phyloP scores from a whole-genome alignment of 192 early-diverging fungal genomes.

The Coemansia aciculifera region DNA sequence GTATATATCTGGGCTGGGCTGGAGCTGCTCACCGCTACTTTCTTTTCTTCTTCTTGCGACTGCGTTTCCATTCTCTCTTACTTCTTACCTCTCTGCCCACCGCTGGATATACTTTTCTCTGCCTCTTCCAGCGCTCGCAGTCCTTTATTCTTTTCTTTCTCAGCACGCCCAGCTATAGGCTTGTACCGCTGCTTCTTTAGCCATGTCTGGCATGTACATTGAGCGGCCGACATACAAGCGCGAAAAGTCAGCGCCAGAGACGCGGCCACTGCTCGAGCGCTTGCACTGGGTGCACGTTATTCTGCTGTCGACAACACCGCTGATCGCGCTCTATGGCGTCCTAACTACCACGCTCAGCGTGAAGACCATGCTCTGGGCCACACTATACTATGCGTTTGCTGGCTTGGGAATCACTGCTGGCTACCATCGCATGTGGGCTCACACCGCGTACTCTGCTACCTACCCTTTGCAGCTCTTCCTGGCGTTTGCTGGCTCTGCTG shows the following conservation, averaged over 20 bases:
- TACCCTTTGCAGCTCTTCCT: constrained; percentile 64
- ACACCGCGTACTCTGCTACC: constrained; percentile 72
- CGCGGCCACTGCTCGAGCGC: constrained; percentile 49
- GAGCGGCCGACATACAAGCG: constrained; percentile 53
- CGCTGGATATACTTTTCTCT: background rate
- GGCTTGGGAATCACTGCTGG: constrained; percentile 61
- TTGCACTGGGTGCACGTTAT: constrained; percentile 72
- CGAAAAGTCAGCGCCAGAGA: constrained; percentile 41
- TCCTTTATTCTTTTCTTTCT: background rate
- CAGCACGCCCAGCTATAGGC: background rate
- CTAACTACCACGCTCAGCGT: constrained; percentile 65
- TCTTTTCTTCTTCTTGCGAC: background rate
- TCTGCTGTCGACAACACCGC: constrained; percentile 68
- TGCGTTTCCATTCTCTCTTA: constrained; percentile 20
- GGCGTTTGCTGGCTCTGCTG: constrained; percentile 65
- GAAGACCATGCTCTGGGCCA: constrained; percentile 68
- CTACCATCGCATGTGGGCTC: constrained; percentile 84
- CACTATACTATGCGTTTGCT: constrained; percentile 35
- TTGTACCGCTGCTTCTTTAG: background rate
- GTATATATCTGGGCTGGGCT: background rate
- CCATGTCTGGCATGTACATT: constrained; percentile 39
- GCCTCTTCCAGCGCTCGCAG: background rate
- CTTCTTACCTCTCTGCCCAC: background rate
- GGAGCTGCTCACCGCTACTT: background rate
- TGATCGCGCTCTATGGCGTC: constrained; percentile 79